These are phyloP conservation scores for Brasenia schreberi DNA, from an alignment of 164 flowering plant species.

Conservation along the genomic window DNA sequence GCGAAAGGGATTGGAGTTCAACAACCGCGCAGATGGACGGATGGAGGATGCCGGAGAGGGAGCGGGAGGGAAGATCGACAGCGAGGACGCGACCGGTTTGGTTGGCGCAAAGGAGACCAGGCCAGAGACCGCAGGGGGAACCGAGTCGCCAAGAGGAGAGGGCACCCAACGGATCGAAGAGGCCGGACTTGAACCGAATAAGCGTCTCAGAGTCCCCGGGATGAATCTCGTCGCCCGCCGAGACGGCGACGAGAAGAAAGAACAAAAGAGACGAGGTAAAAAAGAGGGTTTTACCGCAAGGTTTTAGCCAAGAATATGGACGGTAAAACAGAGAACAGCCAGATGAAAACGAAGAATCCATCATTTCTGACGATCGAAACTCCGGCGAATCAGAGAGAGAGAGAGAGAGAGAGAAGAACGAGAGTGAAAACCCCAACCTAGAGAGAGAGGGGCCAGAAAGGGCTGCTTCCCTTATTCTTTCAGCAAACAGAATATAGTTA, in stretches of 20 bases:
- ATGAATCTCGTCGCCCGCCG: slow-evolving; percentile 14
- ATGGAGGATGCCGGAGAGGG: slow-evolving; percentile 48
- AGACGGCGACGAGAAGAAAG: neutral
- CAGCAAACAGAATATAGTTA: no score
- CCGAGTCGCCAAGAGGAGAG: slow-evolving; percentile 39
- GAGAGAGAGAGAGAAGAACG: no score
- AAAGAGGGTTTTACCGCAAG: neutral
- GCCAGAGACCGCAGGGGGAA: slow-evolving; percentile 42
- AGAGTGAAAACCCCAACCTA: no score
- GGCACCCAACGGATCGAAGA: slow-evolving; percentile 33
- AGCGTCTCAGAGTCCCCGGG: slow-evolving; percentile 38
- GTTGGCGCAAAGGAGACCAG: slow-evolving; percentile 45
- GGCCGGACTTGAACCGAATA: slow-evolving; percentile 32
- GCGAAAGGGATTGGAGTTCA: slow-evolving; percentile 27
- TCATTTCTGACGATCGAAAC: neutral
- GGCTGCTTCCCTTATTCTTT: no score
- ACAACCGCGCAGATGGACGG: slow-evolving; percentile 44
- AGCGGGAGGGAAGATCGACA: slow-evolving; percentile 26
- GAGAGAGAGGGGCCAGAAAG: no score
- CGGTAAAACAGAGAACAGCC: neutral
- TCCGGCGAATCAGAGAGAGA: no score
- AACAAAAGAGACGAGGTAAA: neutral
- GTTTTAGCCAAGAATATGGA: neutral
- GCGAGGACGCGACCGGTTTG: slow-evolving; percentile 39
- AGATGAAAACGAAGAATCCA: neutral